These are phyloP conservation scores for Malassezia japonica DNA, from an alignment of 1,284 basidiomycete genomes.

Conservation along the genomic window DNA sequence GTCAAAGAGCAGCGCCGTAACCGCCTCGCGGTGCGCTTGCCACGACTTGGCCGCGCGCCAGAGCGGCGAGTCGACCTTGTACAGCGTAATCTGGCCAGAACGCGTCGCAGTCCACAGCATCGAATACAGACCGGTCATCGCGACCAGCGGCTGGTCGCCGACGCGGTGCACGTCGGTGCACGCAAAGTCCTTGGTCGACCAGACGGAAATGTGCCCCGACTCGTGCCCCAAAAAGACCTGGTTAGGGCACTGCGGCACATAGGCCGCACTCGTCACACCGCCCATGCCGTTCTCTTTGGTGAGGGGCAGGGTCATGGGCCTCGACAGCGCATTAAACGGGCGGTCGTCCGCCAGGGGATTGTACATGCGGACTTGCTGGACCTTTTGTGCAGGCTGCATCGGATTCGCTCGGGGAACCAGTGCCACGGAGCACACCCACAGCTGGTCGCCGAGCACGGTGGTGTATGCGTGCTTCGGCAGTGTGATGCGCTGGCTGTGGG, in stretches of 20 bases:
- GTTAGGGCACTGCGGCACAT: constrained; percentile 61
- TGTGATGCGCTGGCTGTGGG: constrained; percentile 38
- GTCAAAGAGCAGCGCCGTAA: constrained; percentile 62
- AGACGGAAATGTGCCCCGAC: constrained; percentile 57
- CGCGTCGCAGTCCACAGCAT: constrained; percentile 72
- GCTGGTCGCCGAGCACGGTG: constrained; percentile 31
- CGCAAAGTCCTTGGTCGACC: constrained; percentile 25
- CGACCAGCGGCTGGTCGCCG: constrained; percentile 26
- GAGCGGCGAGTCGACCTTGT: constrained; percentile 55
- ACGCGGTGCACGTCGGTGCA: constrained; percentile 27
- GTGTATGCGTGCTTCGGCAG: constrained; percentile 32
- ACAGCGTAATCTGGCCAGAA: constrained; percentile 72
- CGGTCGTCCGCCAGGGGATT: constrained; percentile 38
- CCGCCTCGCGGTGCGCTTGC: constrained; percentile 67
- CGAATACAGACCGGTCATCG: constrained; percentile 33
- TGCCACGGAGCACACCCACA: constrained; percentile 33
- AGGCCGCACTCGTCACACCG: constrained; percentile 67
- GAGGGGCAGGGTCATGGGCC: constrained; percentile 39
- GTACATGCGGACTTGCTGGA: constrained; percentile 32
- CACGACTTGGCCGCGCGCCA: constrained; percentile 84
- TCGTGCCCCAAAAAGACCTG: constrained; percentile 83
- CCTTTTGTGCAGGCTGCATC: constrained; percentile 12
- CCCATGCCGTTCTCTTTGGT: constrained; percentile 60
- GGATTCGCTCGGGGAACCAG: constrained; percentile 11
- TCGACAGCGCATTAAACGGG: constrained; percentile 40